Evolutionary conservation across 164 flowering plant species (phyloP).

Genomic region (Vitis riparia): DNA sequence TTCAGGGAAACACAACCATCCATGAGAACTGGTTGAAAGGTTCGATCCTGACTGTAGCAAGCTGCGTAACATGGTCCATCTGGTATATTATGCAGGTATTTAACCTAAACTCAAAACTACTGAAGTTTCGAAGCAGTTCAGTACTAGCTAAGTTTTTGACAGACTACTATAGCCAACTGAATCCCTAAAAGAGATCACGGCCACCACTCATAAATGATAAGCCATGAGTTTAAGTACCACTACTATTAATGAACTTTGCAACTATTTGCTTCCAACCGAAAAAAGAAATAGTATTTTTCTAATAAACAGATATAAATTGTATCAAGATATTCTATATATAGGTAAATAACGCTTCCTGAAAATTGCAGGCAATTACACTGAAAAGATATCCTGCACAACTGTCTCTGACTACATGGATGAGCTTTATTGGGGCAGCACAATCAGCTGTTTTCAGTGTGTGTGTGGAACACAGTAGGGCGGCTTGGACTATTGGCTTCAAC

Average conservation of each 20-base stretch:
- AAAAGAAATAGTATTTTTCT: too few species aligned
- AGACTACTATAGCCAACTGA: background rate
- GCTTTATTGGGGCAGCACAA: conserved; percentile 76
- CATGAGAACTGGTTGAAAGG: conserved; percentile 82
- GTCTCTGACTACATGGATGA: conserved; percentile 85
- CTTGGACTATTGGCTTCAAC: conserved; percentile 67
- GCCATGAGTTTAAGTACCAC: too few species aligned
- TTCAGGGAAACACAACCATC: conserved; percentile 30
- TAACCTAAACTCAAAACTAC: background rate
- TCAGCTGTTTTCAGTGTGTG: conserved; percentile 66
- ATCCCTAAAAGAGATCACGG: background rate
- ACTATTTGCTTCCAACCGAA: too few species aligned
- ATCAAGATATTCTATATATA: too few species aligned
- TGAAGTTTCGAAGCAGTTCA: background rate
- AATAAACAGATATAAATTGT: too few species aligned
- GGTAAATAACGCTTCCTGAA: background rate
- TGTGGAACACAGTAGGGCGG: conserved; percentile 41
- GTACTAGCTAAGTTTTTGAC: background rate
- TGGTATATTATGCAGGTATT: conserved; percentile 86
- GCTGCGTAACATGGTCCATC: conserved; percentile 81
- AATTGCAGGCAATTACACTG: conserved; percentile 60
- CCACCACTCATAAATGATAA: too few species aligned
- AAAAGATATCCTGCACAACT: conserved; percentile 79
- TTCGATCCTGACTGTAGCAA: conserved; percentile 57
- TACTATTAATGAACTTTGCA: too few species aligned